Conservation (phyloP, 139 green algal genomes). For the Tetratostichococcus sp. region DNA sequence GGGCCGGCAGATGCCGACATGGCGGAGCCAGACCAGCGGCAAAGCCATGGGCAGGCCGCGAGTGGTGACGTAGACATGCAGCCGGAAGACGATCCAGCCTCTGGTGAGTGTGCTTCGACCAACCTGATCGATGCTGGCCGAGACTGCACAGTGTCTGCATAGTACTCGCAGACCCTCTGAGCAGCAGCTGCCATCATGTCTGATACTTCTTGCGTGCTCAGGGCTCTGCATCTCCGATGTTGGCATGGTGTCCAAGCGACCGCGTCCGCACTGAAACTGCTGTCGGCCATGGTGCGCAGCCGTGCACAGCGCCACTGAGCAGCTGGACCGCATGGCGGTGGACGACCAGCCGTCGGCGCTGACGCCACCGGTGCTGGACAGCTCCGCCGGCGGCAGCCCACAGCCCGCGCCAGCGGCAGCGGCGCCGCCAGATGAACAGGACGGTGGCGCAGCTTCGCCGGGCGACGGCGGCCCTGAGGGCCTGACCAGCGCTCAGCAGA, state of each 20-base stretch:
- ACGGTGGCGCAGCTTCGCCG: too few relatives aligned
- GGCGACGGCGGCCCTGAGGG: too few relatives aligned
- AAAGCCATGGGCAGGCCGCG: background rate
- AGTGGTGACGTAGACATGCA: background rate
- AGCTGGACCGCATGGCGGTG: background rate
- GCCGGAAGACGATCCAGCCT: background rate
- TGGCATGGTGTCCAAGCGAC: too few relatives aligned
- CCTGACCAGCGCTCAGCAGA: background rate
- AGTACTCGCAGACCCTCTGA: too few relatives aligned
- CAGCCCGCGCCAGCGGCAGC: too few relatives aligned
- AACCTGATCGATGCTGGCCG: background rate
- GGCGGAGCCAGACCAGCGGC: background rate
- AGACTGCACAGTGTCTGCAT: too few relatives aligned
- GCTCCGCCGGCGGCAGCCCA: background rate
- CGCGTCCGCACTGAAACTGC: too few relatives aligned
- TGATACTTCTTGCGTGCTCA: too few relatives aligned
- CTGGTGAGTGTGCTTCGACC: background rate
- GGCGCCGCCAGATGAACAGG: background rate
- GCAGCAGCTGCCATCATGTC: too few relatives aligned
- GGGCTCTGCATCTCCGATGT: too few relatives aligned
- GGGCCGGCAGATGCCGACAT: background rate
- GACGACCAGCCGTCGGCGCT: background rate
- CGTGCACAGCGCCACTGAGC: background rate
- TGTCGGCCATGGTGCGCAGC: too few relatives aligned
- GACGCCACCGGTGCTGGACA: background rate